Evolutionary conservation across 352 stramenopile species (phyloP), one percentile per base, ranked within the genome.

Genomic region (Phytophthora crassamura): DNA sequence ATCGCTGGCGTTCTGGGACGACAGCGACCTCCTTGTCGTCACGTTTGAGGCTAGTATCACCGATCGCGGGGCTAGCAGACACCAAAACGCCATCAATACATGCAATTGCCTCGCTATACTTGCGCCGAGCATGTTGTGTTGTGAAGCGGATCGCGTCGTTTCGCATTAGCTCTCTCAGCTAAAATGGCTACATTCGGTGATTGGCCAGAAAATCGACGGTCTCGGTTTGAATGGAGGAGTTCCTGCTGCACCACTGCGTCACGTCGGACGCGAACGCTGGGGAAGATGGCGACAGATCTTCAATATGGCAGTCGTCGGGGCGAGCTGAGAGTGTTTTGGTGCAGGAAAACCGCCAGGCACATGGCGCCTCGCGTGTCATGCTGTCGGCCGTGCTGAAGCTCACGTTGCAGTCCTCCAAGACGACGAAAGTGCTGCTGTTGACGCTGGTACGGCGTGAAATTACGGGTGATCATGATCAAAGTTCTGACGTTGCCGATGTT

Each of bases 241-340:
- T 74, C 45, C 84, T 91, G 51, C 46, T 72, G 51, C 78, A 89
- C 33, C 86, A 80, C 59, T 91, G 83, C 66, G 83, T 91, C 33
- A 91, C 80, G 36, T 67, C 78, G 36, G 77, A 84, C 62, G 45
- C 48, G 11, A 64, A 48, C 16, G 35, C 56, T 50, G 22, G 20
- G n/a, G 14, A 20, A 18, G 56, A 61, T 43, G 45, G 54, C 8
- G 11, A 41, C 1, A 12, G 12, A 9, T 65, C 69, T 22, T 64
- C 64, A 28, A 25, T 55, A 28, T 87, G 77, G 72, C 58, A 66
- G 28, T 65, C 45, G 0, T 50, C 32, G 2, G 48, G 69, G 5
- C 79, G 80, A 43, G 82, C 77, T 9, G 82, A 91, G 53, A 69
- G 81, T 28, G 72, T 88, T 34, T 58, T 93, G 22, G 71, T 93